Conservation (phyloP, 148 eudicot species). For the Rhododendron ferrugineum region DNA sequence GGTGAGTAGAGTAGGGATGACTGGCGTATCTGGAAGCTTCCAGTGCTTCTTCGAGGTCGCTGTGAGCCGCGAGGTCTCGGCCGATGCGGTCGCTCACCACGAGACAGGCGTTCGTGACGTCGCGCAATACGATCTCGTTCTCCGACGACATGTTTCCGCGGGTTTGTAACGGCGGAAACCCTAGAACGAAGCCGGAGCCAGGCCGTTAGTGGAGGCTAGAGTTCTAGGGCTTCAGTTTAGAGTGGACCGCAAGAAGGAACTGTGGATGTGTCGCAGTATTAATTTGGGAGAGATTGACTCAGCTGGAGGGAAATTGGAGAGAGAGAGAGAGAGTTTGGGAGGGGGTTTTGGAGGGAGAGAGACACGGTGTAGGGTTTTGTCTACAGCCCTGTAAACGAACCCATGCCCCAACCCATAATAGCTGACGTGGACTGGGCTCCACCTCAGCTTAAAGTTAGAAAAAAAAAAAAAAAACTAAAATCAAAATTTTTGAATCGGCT, state of each 20-base stretch:
- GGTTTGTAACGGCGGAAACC: background rate
- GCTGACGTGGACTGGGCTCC: no score
- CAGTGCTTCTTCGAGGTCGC: slow-evolving; percentile 79
- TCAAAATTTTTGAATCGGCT: no score
- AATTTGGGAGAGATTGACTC: background rate
- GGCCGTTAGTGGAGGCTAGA: background rate
- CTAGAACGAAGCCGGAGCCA: background rate
- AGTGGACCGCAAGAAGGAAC: background rate
- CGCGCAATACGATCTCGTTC: slow-evolving; percentile 67
- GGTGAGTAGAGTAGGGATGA: slow-evolving; percentile 84
- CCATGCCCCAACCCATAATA: no score
- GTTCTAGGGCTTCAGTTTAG: slow-evolving; percentile 10
- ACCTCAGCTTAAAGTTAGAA: no score
- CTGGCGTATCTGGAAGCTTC: slow-evolving; percentile 87
- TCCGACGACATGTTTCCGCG: slow-evolving; percentile 30
- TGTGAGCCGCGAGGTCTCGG: slow-evolving; percentile 53
- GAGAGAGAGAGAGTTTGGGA: background rate
- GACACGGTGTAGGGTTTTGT: slow-evolving; percentile 16
- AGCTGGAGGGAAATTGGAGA: background rate
- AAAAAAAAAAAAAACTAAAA: no score
- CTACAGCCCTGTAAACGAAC: no score
- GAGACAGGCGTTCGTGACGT: slow-evolving; percentile 72
- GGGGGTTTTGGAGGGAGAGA: slow-evolving; percentile 9
- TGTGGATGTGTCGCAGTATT: background rate
- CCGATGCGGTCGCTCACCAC: slow-evolving; percentile 81